Percentiles rank a stretch among this genome's conserved stretches.
Evolutionary conservation across 164 flowering plant species (phyloP).

Genomic region (Stephania japonica): DNA sequence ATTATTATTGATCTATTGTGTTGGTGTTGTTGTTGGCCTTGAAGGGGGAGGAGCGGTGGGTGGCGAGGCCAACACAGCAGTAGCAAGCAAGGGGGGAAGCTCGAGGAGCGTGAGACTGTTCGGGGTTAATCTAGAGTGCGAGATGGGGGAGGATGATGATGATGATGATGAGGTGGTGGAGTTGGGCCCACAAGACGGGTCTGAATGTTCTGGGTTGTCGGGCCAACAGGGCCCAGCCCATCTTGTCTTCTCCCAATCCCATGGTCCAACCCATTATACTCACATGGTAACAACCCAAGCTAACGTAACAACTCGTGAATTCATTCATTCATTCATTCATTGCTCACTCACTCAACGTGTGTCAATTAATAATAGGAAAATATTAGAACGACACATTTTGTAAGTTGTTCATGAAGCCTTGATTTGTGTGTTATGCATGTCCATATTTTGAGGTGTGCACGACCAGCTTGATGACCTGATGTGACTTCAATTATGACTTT

Average conservation of each 20-base stretch:
- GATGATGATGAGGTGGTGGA: background rate
- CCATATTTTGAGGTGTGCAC: no score
- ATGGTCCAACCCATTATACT: slow-evolving; percentile 1
- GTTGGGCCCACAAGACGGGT: slow-evolving; percentile 24
- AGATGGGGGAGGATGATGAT: slow-evolving; percentile 11
- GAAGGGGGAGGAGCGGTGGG: slow-evolving; percentile 8
- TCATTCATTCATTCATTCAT: no score
- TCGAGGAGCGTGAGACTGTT: slow-evolving; percentile 61
- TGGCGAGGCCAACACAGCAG: slow-evolving; percentile 14
- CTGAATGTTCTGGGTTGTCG: slow-evolving; percentile 28
- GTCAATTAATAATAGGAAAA: no score
- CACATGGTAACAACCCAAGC: slow-evolving; percentile 1
- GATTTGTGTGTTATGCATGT: no score
- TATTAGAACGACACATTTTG: no score
- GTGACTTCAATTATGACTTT: no score
- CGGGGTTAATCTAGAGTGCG: slow-evolving; percentile 82
- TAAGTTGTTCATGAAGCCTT: no score
- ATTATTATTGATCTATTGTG: no score
- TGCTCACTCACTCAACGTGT: no score
- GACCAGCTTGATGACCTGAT: no score
- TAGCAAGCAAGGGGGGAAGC: slow-evolving; percentile 23
- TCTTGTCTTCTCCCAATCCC: slow-evolving; percentile 9
- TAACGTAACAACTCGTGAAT: no score
- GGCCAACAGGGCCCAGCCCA: slow-evolving; percentile 28
- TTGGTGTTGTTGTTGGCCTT: background rate